These are phyloP conservation scores for Phytopythium montanum DNA, from an alignment of 352 stramenopile species.

Conservation along the genomic window DNA sequence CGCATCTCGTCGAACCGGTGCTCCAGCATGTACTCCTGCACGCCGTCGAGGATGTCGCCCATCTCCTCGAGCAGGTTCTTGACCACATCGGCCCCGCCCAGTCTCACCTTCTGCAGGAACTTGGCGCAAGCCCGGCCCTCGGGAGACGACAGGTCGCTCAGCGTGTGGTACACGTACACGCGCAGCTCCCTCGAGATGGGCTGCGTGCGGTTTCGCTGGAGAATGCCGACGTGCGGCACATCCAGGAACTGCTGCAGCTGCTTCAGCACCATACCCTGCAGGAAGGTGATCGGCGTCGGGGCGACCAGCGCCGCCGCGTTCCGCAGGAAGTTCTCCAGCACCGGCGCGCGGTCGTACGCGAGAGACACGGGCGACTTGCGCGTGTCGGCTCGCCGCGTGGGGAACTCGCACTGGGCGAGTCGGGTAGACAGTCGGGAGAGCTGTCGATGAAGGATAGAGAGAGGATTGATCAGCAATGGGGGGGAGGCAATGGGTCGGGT, in stretches of 20 bases:
- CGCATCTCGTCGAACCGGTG: constrained; percentile 81
- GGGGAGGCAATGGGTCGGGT: not conserved
- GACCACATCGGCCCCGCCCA: constrained; percentile 32
- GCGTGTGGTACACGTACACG: constrained; percentile 77
- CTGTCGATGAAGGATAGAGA: constrained; percentile 17
- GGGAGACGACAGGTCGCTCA: constrained; percentile 71
- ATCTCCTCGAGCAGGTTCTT: constrained; percentile 72
- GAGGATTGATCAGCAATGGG: not conserved
- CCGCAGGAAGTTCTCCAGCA: constrained; percentile 77
- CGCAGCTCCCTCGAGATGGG: constrained; percentile 71
- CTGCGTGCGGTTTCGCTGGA: constrained; percentile 76
- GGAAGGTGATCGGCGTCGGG: constrained; percentile 69
- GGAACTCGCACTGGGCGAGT: constrained; percentile 68
- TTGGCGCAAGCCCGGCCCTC: constrained; percentile 79
- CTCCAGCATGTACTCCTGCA: constrained; percentile 87
- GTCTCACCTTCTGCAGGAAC: constrained; percentile 60
- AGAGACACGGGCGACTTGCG: constrained; percentile 57
- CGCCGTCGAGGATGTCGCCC: constrained; percentile 70
- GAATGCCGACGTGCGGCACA: constrained; percentile 62
- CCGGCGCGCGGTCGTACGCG: constrained; percentile 61
- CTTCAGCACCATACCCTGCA: constrained; percentile 69
- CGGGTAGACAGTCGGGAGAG: constrained; percentile 64
- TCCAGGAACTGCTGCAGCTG: constrained; percentile 82
- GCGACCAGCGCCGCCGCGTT: constrained; percentile 67
- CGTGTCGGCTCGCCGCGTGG: constrained; percentile 49